phyloP scores from a whole-genome alignment of 148 eudicot species.

The Agrostemma githago region DNA sequence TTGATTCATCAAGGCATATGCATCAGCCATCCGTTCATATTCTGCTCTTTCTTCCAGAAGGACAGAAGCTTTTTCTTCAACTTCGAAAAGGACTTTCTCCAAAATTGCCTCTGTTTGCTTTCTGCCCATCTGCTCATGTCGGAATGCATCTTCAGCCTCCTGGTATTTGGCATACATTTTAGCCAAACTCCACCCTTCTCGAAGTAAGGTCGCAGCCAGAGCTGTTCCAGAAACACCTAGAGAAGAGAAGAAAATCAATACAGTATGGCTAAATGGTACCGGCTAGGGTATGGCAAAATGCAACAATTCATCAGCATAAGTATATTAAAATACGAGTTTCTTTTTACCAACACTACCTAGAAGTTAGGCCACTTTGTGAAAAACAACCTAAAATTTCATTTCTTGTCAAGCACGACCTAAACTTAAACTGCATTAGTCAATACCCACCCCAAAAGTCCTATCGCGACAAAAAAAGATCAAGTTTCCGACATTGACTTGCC shows the following conservation, averaged over 20 bases:
- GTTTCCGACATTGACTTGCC: too few species aligned
- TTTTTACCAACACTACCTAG: too few species aligned
- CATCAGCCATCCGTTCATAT: conserved; percentile 80
- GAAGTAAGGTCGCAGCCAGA: conserved; percentile 80
- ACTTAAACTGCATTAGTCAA: too few species aligned
- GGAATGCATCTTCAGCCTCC: conserved; percentile 89
- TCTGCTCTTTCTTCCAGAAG: conserved; percentile 91
- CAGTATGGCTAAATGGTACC: not conserved
- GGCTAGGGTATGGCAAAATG: too few species aligned
- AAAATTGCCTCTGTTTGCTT: conserved; percentile 84
- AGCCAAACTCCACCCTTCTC: conserved; percentile 97
- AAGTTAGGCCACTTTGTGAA: too few species aligned
- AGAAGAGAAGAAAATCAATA: not conserved
- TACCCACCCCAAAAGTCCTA: too few species aligned
- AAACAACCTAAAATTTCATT: too few species aligned
- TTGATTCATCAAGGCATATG: conserved; percentile 61
- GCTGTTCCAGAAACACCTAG: conserved; percentile 89
- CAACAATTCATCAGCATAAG: too few species aligned
- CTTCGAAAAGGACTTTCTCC: conserved; percentile 77
- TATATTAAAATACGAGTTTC: too few species aligned
- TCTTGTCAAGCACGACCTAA: too few species aligned
- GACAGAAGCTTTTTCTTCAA: conserved; percentile 86
- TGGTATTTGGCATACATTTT: conserved; percentile 91
- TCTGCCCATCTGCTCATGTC: conserved; percentile 88
- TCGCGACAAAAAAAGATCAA: too few species aligned